Conservation (phyloP, 2,329 filamentous ascomycete species). For the Fonsecaea pedrosoi region DNA sequence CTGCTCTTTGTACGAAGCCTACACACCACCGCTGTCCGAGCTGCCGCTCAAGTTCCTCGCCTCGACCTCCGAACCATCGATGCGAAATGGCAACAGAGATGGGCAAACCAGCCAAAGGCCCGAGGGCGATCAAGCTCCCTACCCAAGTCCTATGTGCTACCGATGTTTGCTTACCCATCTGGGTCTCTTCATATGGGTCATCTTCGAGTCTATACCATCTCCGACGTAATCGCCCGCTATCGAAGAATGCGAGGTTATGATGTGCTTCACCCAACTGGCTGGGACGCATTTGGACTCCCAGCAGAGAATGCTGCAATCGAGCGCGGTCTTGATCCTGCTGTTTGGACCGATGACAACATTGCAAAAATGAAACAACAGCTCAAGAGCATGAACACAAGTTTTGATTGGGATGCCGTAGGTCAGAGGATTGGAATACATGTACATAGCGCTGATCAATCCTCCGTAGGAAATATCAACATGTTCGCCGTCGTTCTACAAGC, state of each 20-base stretch:
- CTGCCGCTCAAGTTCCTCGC: constrained; percentile 24
- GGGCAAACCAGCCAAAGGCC: constrained; percentile 43
- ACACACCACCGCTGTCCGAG: constrained; percentile 11
- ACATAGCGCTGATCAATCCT: constrained; percentile 41
- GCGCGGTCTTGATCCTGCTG: constrained; percentile 74
- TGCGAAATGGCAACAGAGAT: constrained; percentile 62
- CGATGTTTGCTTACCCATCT: constrained; percentile 94
- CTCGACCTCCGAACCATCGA: constrained; percentile 57
- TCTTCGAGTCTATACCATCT: constrained; percentile 86
- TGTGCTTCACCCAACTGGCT: constrained; percentile 88
- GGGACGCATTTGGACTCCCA: constrained; percentile 90
- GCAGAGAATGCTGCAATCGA: constrained; percentile 92
- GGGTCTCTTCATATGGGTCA: constrained; percentile 86
- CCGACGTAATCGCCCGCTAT: constrained; percentile 81
- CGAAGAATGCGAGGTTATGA: constrained; percentile 74
- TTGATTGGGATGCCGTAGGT: constrained; percentile 82
- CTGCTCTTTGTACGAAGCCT: constrained; percentile 23
- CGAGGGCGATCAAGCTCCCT: not conserved
- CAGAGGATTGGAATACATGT: constrained; percentile 34
- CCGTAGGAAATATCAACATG: constrained; percentile 81
- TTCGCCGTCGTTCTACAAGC: constrained; percentile 84
- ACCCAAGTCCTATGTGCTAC: constrained; percentile 71
- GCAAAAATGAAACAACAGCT: constrained; percentile 83
- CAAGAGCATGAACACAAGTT: constrained; percentile 76
- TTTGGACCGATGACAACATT: constrained; percentile 84